Base-by-base conservation (phyloP, 768 basidiomycete species). In the Psilocybe subaeruginosa region DNA sequence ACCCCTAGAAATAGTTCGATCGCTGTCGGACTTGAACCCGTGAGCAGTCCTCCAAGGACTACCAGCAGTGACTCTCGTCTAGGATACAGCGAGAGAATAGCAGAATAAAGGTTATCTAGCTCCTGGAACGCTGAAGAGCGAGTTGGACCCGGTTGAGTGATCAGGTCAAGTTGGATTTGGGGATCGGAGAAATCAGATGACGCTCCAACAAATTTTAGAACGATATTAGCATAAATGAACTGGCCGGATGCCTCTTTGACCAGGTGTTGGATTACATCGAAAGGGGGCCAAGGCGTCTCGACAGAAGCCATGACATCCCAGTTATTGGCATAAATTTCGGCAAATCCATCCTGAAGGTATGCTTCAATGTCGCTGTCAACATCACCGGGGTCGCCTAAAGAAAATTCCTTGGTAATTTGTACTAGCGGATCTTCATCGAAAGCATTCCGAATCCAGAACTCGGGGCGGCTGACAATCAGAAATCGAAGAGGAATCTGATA, bases 171-270 rank as follows among this genome's bases (percentile, higher is more conserved):
- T 31, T 46, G 45, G 3, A 19, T 12, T 31, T 30, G 27, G 3
- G 55, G 55, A 33, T 56, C 55, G 9, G 19, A 45, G n/a, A 56
- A 56, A 27, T 41, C 27, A 2, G 55, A 46, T 5, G 9, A 29
- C 7, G 41, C 29, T 31, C 43, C 55, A 14, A 56, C 55, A 47
- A 56, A 56, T 19, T 56, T 56, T 12, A 56, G 55, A 30, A 56
- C 45, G 27, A 37, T 56, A 5, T 41, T 17, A 11, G 55, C 41
- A 30, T 46, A 56, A n/a, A 56, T 46, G 9, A 30, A 56, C 27
- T 56, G 55, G 14, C 55, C 39, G 5, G 55, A 56, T 4, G 55
- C 41, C 7, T 56, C 45, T 2, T 45, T 29, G 1, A 56, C 41
- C 5, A 56, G 27, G 6, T 27, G n/a, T 1, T 29, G 29, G 23